Conservation (phyloP, 2,329 filamentous ascomycete genomes). For the Dendrostoma leiphaemia region DNA sequence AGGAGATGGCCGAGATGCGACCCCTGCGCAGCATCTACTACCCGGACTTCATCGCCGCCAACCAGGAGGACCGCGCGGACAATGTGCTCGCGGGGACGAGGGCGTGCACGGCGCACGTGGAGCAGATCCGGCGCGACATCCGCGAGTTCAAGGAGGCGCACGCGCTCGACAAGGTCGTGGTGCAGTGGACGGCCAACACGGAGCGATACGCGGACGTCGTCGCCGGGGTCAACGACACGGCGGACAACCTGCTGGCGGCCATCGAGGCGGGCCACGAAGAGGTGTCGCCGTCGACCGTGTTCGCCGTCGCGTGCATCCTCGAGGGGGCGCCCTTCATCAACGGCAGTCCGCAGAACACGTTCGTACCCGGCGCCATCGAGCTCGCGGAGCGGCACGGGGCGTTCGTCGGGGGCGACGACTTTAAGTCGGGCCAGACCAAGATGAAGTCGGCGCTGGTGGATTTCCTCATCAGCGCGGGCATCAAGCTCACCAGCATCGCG, state of each 20-base stretch:
- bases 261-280: slow-evolving; percentile 87
- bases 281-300: slow-evolving; percentile 92
- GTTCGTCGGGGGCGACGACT: slow-evolving; percentile 97
- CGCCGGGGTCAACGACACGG: slow-evolving; percentile 90
- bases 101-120: slow-evolving; percentile 83
- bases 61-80: slow-evolving; percentile 95
- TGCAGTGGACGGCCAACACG: slow-evolving; percentile 98
- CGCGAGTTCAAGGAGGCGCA: slow-evolving; percentile 87
- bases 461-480: slow-evolving; percentile 97
- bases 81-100: slow-evolving; percentile 82
- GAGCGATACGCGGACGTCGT: slow-evolving; percentile 92
- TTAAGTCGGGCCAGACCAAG: slow-evolving; percentile 99
- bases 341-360: slow-evolving; percentile 98
- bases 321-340: slow-evolving; percentile 96
- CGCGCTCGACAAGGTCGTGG: slow-evolving; percentile 87
- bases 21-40: slow-evolving; percentile 97
- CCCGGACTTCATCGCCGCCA: slow-evolving; percentile 97
- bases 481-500: slow-evolving; percentile 97
- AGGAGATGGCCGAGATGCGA: slow-evolving; percentile 87
- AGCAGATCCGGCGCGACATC: slow-evolving; percentile 91
- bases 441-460: slow-evolving; percentile 99
- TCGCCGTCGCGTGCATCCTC: slow-evolving; percentile 90
- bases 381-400: slow-evolving; percentile 83
- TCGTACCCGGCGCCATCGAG: slow-evolving; percentile 87
- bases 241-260: slow-evolving; percentile 85